Conservation (phyloP, 805 yeast genomes). For the Debaryomyces prosopidis region DNA sequence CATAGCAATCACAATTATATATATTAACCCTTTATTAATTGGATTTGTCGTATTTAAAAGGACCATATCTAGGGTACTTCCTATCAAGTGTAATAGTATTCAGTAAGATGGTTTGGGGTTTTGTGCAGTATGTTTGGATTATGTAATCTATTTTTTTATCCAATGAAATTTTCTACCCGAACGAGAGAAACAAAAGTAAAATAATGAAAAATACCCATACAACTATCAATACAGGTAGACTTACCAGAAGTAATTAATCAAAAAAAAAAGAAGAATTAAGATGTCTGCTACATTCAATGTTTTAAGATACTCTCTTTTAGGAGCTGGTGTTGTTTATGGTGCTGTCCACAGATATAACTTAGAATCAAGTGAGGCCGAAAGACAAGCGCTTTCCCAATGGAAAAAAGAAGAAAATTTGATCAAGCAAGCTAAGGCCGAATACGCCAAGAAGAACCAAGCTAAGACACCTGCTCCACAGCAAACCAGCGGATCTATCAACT, state of each 20-base stretch:
- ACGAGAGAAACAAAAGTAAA: not conserved
- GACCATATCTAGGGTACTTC: not conserved
- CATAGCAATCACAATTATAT: conserved; percentile 14
- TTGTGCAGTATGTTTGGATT: not conserved
- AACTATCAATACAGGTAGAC: not conserved
- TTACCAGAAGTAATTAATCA: not conserved
- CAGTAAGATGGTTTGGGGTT: no score
- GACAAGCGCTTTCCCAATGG: conserved; percentile 59
- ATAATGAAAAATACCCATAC: conserved; percentile 1
- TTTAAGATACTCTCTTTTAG: conserved; percentile 89
- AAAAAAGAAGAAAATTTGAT: conserved; percentile 72
- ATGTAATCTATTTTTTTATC: conserved; percentile 5
- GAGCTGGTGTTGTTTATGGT: conserved; percentile 87
- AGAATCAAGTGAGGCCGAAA: conserved; percentile 57
- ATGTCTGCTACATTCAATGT: conserved; percentile 56
- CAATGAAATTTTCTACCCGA: conserved; percentile 9
- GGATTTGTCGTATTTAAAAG: not conserved
- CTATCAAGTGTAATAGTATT: no score
- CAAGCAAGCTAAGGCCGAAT: conserved; percentile 86
- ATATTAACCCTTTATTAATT: conserved; percentile 2
- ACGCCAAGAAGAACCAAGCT: conserved; percentile 58
- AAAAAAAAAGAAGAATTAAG: not conserved
- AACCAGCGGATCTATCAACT: conserved; percentile 56
- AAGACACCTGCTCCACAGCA: conserved; percentile 38
- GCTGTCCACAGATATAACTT: conserved; percentile 77